Evolutionary conservation across 2,329 filamentous ascomycete genomes (phyloP).

Genomic region (Aspergillus sp.): DNA sequence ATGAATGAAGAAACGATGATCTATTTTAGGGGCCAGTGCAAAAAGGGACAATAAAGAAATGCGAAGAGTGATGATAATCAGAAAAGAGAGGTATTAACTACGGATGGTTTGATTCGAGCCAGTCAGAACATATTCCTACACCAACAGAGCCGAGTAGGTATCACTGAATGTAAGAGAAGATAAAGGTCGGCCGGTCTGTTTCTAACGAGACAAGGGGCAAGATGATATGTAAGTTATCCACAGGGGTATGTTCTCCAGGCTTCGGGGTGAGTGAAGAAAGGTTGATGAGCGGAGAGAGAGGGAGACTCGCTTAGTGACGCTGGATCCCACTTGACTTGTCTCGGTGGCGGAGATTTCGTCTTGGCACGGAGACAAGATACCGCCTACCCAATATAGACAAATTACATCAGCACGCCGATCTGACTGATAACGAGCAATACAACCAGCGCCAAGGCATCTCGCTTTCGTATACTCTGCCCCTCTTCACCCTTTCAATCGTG

Average conservation of each 20-base stretch:
- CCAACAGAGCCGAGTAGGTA: background rate
- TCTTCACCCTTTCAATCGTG: constrained; percentile 14
- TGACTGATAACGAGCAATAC: constrained; percentile 8
- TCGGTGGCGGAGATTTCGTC: constrained; percentile 15
- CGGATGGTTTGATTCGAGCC: constrained; percentile 17
- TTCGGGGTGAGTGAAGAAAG: background rate
- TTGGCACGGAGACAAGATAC: constrained; percentile 6
- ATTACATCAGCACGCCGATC: constrained; percentile 15
- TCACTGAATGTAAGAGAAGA: background rate
- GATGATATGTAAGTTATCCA: background rate
- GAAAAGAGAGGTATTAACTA: constrained; percentile 20
- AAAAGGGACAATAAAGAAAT: constrained; percentile 16
- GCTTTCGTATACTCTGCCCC: constrained; percentile 1
- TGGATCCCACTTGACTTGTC: background rate
- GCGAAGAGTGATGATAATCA: constrained; percentile 16
- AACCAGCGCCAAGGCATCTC: background rate
- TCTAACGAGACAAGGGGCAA: background rate
- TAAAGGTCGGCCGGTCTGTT: background rate
- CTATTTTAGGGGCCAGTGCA: constrained; percentile 16
- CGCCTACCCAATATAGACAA: constrained; percentile 11
- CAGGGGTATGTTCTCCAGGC: background rate
- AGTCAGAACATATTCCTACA: constrained; percentile 21
- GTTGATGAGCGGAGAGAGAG: background rate
- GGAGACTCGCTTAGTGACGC: constrained; percentile 3
- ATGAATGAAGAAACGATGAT: constrained; percentile 19